Percentiles rank a stretch among this genome's conserved stretches.
Conservation (phyloP, 306 rosid genomes). For the Ormosia semicastrata region DNA sequence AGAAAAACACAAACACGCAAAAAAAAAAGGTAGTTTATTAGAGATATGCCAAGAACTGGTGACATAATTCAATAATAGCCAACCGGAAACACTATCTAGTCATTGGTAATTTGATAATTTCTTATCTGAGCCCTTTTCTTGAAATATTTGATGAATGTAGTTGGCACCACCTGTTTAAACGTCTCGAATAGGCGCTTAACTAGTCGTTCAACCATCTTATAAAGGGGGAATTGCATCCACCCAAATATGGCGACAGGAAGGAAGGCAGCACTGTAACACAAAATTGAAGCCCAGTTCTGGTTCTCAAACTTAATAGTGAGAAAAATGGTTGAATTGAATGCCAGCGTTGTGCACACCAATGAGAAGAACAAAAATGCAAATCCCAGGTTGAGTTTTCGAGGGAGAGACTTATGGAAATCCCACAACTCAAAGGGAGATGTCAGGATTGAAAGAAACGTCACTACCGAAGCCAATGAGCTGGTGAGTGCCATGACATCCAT, state of each 20-base stretch:
- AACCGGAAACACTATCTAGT: no score
- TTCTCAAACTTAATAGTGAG: background rate
- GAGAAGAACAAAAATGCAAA: background rate
- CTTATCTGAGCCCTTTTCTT: background rate
- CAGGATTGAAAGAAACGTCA: slow-evolving; percentile 22
- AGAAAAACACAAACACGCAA: no score
- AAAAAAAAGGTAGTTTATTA: no score
- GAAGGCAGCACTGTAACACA: background rate
- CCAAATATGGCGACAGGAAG: slow-evolving; percentile 9
- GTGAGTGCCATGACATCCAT: slow-evolving; percentile 9
- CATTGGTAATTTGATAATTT: no score
- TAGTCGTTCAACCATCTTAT: background rate
- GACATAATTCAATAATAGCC: no score
- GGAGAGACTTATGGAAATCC: slow-evolving; percentile 12
- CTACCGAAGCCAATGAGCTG: slow-evolving; percentile 9
- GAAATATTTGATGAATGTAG: background rate
- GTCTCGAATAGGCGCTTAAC: background rate
- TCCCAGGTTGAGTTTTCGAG: slow-evolving; percentile 5
- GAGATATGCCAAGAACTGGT: no score
- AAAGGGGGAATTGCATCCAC: background rate
- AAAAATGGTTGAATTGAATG: slow-evolving; percentile 17
- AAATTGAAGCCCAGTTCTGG: background rate
- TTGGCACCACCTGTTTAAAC: background rate
- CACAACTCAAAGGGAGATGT: slow-evolving; percentile 20
- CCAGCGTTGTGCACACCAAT: background rate